Evolutionary conservation across 495 filamentous ascomycete species (phyloP).

Genomic region (Penicillium argentinense): DNA sequence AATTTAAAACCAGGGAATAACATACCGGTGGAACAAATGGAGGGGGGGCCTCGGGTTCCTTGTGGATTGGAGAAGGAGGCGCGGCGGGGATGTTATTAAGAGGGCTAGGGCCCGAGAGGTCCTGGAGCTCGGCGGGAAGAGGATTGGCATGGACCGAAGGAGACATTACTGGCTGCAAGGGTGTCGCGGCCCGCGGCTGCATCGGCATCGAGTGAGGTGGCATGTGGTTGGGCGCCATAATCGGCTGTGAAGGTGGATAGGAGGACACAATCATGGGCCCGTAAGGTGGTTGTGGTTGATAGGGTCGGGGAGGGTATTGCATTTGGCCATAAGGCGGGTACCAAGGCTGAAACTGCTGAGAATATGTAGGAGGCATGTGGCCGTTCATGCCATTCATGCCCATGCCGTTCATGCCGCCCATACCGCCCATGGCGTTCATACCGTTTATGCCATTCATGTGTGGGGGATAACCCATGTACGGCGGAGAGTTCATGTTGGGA

Average conservation of each 20-base stretch:
- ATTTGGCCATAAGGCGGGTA: conserved; percentile 50
- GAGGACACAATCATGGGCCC: conserved; percentile 51
- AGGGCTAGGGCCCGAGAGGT: conserved; percentile 29
- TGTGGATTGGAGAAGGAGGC: conserved; percentile 31
- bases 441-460: conserved; percentile 29
- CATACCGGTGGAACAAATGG: conserved; percentile 69
- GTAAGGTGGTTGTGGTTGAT: conserved; percentile 39
- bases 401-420: conserved; percentile 3
- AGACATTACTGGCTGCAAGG: conserved; percentile 44
- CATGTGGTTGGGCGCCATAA: conserved; percentile 41
- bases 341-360: conserved; percentile 46
- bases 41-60: conserved; percentile 25
- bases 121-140: conserved; percentile 31
- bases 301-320: conserved; percentile 42
- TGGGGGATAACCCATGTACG: conserved; percentile 47
- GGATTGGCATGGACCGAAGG: conserved; percentile 32
- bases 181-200: conserved; percentile 43
- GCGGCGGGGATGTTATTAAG: conserved; percentile 29
- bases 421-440: conserved; percentile 4
- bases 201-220: conserved; percentile 36
- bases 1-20: conserved; percentile 5
- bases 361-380: conserved; percentile 42
- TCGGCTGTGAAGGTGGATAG: conserved; percentile 46
- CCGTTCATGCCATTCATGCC: conserved; percentile 29
- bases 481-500: conserved; percentile 46